A percentile compares a stretch with the other conserved stretches of the same genome.
These are phyloP conservation scores for Colletotrichum musicola DNA, from an alignment of 2,329 filamentous ascomycete species.

Conservation along the genomic window DNA sequence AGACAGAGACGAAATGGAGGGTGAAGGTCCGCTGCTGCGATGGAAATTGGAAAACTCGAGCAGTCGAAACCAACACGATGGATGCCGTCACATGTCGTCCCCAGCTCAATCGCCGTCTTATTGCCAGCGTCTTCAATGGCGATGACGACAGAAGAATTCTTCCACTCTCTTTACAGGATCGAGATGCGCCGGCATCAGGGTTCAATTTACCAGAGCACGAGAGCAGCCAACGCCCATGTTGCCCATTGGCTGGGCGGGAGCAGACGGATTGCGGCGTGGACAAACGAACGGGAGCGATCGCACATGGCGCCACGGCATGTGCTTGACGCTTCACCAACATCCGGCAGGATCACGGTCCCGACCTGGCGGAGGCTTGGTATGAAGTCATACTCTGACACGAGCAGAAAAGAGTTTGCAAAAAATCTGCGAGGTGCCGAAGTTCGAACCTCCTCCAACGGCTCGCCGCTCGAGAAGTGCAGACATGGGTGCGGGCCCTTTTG, in stretches of 20 bases:
- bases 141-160: constrained; percentile 3
- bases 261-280: neutral
- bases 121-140: neutral
- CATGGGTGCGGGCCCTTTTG: neutral
- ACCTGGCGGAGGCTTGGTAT: constrained; percentile 29
- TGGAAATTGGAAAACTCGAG: neutral
- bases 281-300: neutral
- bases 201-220: neutral
- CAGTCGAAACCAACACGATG: neutral
- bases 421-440: too few relatives aligned
- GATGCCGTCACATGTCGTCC: neutral
- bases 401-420: neutral
- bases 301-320: constrained; percentile 2
- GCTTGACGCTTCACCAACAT: neutral
- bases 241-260: neutral
- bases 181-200: neutral
- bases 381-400: constrained; percentile 29
- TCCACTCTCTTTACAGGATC: neutral
- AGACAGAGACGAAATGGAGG: neutral
- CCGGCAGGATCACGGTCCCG: constrained; percentile 6
- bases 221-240: neutral
- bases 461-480: neutral
- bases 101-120: neutral
- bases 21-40: neutral
- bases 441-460: neutral